phyloP scores from a whole-genome alignment of 2,329 filamentous ascomycete species.

The Talaromyces sp. region DNA sequence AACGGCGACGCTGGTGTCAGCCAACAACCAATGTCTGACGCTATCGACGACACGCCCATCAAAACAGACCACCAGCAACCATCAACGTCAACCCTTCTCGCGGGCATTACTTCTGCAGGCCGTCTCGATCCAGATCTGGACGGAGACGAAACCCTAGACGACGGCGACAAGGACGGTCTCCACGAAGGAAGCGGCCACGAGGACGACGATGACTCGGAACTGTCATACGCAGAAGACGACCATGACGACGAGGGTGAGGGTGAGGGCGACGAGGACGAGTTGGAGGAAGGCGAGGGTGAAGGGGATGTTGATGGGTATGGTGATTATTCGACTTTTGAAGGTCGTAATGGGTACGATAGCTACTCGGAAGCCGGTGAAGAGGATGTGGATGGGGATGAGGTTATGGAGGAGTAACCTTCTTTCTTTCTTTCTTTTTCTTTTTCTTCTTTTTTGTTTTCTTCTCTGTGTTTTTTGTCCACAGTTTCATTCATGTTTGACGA shows the following conservation, averaged over 20 bases:
- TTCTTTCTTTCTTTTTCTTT: neutral
- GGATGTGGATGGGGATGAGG: conserved; percentile 15
- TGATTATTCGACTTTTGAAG: conserved; percentile 8
- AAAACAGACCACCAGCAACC: neutral
- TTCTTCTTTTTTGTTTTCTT: neutral
- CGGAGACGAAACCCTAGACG: conserved; percentile 30
- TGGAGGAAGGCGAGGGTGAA: conserved; percentile 10
- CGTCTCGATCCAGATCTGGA: conserved; percentile 19
- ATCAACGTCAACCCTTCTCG: neutral
- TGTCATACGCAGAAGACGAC: conserved; percentile 13
- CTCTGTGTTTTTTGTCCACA: neutral
- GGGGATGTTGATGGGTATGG: conserved; percentile 4
- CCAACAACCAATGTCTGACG: neutral
- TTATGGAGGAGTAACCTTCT: conserved; percentile 22
- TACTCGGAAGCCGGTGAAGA: conserved; percentile 9
- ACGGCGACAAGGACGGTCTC: conserved; percentile 33
- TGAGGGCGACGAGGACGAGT: conserved; percentile 18
- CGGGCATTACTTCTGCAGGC: neutral
- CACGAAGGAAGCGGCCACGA: conserved; percentile 34
- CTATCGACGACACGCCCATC: neutral
- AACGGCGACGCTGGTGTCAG: neutral
- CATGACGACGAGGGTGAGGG: conserved; percentile 18
- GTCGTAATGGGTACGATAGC: conserved; percentile 10
- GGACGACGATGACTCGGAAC: conserved; percentile 18
- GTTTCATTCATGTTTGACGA: neutral